Conservation (phyloP, 495 filamentous ascomycete genomes). For the Penicillium silybi region DNA sequence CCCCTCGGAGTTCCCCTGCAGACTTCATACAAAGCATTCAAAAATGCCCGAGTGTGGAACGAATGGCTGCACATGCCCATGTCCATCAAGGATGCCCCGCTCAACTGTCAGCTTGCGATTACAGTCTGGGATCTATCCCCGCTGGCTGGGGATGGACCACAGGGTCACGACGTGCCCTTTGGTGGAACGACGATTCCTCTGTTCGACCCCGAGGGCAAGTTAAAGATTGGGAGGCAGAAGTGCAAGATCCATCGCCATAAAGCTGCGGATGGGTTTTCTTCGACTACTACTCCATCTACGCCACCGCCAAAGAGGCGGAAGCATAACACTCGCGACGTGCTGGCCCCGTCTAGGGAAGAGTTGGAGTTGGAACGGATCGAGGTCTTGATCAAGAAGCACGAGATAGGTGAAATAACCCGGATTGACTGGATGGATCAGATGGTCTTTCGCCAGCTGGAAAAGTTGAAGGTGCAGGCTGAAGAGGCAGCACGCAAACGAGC, state of each 20-base stretch:
- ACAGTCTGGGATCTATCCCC: conserved; percentile 95
- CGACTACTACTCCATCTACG: conserved; percentile 72
- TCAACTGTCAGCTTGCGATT: conserved; percentile 80
- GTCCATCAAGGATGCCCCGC: conserved; percentile 71
- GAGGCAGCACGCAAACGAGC: conserved; percentile 38
- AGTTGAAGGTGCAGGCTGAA: conserved; percentile 58
- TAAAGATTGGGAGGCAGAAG: conserved; percentile 89
- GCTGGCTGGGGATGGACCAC: conserved; percentile 56
- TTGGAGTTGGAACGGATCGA: conserved; percentile 80
- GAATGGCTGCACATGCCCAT: conserved; percentile 93
- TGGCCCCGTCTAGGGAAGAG: conserved; percentile 54
- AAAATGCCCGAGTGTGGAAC: conserved; percentile 77
- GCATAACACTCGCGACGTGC: conserved; percentile 34
- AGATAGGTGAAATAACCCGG: conserved; percentile 90
- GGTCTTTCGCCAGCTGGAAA: conserved; percentile 83
- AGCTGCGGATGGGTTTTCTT: conserved; percentile 80
- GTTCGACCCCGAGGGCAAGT: conserved; percentile 85
- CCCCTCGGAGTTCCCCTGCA: conserved; percentile 87
- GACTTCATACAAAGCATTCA: conserved; percentile 88
- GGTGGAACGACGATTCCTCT: conserved; percentile 87
- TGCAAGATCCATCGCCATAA: conserved; percentile 79
- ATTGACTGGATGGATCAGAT: conserved; percentile 95
- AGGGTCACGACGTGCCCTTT: conserved; percentile 80
- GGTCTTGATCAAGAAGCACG: conserved; percentile 91
- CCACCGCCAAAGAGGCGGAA: conserved; percentile 47